Evolutionary conservation across 1,284 basidiomycete genomes (phyloP).

Genomic region (Ustilago loliicola): DNA sequence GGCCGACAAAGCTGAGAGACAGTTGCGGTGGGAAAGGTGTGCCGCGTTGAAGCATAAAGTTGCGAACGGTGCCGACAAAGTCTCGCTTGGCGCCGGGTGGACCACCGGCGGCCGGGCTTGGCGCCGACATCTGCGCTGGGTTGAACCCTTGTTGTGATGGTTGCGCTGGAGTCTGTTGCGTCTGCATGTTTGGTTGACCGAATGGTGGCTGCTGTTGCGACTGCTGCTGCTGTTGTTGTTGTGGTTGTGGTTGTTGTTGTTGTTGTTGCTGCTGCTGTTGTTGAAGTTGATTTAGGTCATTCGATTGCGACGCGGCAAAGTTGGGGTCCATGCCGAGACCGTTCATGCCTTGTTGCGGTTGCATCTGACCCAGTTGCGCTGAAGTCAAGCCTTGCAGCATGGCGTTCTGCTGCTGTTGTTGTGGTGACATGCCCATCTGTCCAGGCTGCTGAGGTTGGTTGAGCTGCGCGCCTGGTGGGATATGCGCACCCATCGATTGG

Average conservation of each 20-base stretch:
- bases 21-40: constrained; percentile 55
- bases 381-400: constrained; percentile 36
- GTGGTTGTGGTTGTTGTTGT: constrained; percentile 17
- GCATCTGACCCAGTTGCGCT: constrained; percentile 29
- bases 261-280: constrained; percentile 24
- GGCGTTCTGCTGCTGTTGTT: constrained; percentile 23
- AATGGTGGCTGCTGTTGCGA: constrained; percentile 24
- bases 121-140: constrained; percentile 30
- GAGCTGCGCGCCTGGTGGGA: constrained; percentile 41
- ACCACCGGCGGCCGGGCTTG: constrained; percentile 17
- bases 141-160: constrained; percentile 35
- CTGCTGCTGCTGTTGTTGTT: constrained; percentile 29
- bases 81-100: constrained; percentile 45
- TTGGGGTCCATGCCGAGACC: constrained; percentile 32
- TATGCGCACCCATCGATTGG: constrained; percentile 46
- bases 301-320: constrained; percentile 25
- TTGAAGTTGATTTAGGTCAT: constrained; percentile 19
- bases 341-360: constrained; percentile 30
- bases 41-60: constrained; percentile 62
- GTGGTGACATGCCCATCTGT: constrained; percentile 26
- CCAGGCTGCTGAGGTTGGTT: constrained; percentile 35
- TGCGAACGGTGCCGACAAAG: constrained; percentile 59
- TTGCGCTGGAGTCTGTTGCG: constrained; percentile 37
- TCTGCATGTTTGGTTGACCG: constrained; percentile 32
- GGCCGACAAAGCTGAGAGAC: constrained; percentile 56